These are phyloP conservation scores for Epipyxis sp. DNA, from an alignment of 108 stramenopile species.

Conservation along the genomic window DNA sequence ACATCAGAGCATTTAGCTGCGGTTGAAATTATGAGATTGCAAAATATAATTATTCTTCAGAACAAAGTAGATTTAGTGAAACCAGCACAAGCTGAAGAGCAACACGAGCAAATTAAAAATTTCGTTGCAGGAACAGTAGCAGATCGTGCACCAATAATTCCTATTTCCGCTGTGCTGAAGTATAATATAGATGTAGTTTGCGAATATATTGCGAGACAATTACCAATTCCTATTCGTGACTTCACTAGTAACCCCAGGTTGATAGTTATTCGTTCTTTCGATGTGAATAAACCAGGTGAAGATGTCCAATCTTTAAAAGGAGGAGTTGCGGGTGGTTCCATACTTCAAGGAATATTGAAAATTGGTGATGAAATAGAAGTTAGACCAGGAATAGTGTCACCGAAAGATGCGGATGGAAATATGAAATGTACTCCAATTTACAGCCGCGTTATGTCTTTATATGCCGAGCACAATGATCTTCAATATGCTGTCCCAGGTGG, in stretches of 20 bases:
- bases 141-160: constrained; percentile 90
- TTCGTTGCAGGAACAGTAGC: constrained; percentile 98
- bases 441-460: constrained; percentile 76
- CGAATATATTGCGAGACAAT: constrained; percentile 90
- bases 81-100: constrained; percentile 88
- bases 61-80: constrained; percentile 99
- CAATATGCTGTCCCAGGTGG: constrained; percentile 98
- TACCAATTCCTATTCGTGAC: constrained; percentile 89
- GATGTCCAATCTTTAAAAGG: constrained; percentile 85
- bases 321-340: constrained; percentile 97
- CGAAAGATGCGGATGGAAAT: constrained; percentile 80
- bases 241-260: constrained; percentile 86
- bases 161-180: constrained; percentile 92
- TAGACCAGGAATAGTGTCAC: constrained; percentile 89
- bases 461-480: constrained; percentile 92
- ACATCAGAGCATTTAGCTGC: constrained; percentile 99
- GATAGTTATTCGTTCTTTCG: constrained; percentile 98
- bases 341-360: constrained; percentile 89
- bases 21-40: constrained; percentile 98
- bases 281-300: constrained; percentile 99
- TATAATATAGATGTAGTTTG: constrained; percentile 99
- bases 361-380: constrained; percentile 99
- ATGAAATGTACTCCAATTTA: constrained; percentile 82
- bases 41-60: constrained; percentile 97
- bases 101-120: constrained; percentile 89